phyloP scores from a whole-genome alignment of 306 rosid species.

The Dalbergia cultrata region DNA sequence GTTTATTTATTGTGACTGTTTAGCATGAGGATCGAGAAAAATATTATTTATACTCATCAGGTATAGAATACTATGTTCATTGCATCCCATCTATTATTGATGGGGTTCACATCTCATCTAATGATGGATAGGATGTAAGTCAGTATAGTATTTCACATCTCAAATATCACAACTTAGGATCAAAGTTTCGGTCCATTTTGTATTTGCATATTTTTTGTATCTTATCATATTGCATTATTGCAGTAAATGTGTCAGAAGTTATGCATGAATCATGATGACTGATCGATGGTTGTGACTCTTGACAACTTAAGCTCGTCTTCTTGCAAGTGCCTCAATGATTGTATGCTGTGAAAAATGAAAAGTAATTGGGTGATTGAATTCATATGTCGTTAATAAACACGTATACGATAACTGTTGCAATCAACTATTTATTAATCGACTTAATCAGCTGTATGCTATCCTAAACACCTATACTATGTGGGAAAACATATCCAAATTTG shows the following conservation, averaged over 20 bases:
- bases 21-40: background rate
- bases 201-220: background rate
- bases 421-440: no score
- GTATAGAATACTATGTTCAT: no score
- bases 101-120: no score
- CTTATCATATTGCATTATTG: background rate
- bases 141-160: no score
- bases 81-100: no score
- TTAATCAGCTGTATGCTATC: no score
- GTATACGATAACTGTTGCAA: background rate
- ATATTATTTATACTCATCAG: no score
- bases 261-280: background rate
- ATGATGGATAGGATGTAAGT: no score
- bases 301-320: constrained; percentile 2
- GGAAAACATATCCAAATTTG: background rate
- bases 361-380: background rate
- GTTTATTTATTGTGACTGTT: background rate
- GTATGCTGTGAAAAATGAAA: background rate
- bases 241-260: background rate
- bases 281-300: background rate
- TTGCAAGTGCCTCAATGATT: background rate
- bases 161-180: no score
- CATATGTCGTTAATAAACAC: background rate
- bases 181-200: no score
- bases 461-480: no score